Conservation (phyloP, 2,329 filamentous ascomycete genomes). For the Zymoseptoria brevis region DNA sequence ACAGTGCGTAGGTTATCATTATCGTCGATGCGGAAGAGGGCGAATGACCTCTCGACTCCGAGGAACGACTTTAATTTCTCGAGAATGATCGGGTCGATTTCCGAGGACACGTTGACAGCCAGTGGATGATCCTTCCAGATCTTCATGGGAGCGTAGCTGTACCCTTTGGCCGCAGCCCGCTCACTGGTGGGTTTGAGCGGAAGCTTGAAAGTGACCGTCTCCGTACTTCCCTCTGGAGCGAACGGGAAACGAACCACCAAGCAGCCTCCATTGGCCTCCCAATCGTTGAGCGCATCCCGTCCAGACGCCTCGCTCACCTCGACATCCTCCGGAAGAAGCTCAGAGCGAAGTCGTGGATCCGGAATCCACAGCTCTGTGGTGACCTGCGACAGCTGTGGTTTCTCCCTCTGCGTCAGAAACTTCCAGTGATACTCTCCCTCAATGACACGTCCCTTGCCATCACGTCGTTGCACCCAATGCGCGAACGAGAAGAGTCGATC, state of each 20-base stretch:
- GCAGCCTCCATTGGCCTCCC: slow-evolving; percentile 50
- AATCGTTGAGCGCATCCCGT: slow-evolving; percentile 29
- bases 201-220: slow-evolving; percentile 55
- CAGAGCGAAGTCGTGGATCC: slow-evolving; percentile 34
- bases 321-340: slow-evolving; percentile 5
- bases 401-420: slow-evolving; percentile 62
- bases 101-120: slow-evolving; percentile 38
- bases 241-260: slow-evolving; percentile 58
- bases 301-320: slow-evolving; percentile 3
- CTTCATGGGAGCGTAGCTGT: slow-evolving; percentile 52
- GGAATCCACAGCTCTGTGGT: slow-evolving; percentile 61
- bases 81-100: slow-evolving; percentile 48
- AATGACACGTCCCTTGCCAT: slow-evolving; percentile 9
- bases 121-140: slow-evolving; percentile 56
- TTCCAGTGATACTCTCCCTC: slow-evolving; percentile 52
- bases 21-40: slow-evolving; percentile 58
- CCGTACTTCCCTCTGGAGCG: slow-evolving; percentile 19
- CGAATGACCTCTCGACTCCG: slow-evolving; percentile 57
- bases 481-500: slow-evolving; percentile 54
- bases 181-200: slow-evolving; percentile 54
- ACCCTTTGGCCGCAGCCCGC: slow-evolving; percentile 53
- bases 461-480: slow-evolving; percentile 40
- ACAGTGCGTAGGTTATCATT: slow-evolving; percentile 49
- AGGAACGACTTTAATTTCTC: slow-evolving; percentile 57
- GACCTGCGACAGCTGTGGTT: slow-evolving; percentile 63